phyloP scores from a whole-genome alignment of 2,329 filamentous ascomycete species.

The Fusarium sp. region DNA sequence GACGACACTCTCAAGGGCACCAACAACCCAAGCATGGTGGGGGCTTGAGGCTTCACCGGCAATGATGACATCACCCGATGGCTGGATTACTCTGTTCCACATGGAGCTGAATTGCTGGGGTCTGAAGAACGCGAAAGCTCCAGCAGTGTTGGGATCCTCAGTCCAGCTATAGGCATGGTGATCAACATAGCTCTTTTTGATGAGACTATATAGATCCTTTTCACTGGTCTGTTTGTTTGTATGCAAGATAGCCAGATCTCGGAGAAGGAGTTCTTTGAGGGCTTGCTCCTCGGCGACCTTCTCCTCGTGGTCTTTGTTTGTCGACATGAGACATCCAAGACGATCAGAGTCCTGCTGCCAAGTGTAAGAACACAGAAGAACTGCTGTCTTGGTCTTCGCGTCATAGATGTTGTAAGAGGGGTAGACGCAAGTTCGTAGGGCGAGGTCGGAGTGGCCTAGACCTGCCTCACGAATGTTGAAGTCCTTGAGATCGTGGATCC shows the following conservation, averaged over 20 bases:
- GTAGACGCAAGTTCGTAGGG: constrained; percentile 4
- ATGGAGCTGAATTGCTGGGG: constrained; percentile 15
- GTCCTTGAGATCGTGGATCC: background rate
- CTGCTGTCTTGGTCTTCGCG: background rate
- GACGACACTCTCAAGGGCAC: constrained; percentile 4
- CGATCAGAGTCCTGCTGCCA: constrained; percentile 17
- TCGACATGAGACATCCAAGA: background rate
- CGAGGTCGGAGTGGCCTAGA: background rate
- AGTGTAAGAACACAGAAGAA: constrained; percentile 6
- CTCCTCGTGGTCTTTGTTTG: background rate
- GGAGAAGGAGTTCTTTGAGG: background rate
- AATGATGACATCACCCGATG: constrained; percentile 19
- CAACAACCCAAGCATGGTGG: constrained; percentile 5
- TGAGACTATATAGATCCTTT: background rate
- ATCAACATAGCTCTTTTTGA: constrained; percentile 1
- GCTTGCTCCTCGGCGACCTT: background rate
- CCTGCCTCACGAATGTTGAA: constrained; percentile 5
- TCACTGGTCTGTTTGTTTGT: background rate
- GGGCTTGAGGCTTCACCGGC: constrained; percentile 14
- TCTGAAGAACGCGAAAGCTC: constrained; percentile 23
- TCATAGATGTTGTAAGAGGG: constrained; percentile 14
- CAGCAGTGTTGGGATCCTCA: background rate
- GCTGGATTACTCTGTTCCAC: constrained; percentile 13
- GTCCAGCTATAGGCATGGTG: constrained; percentile 2
- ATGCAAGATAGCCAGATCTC: background rate